A percentile compares a stretch with the other conserved stretches of the same genome.
Evolutionary conservation across 2,329 filamentous ascomycete species (phyloP).

Genomic region (Escovopsis weberi): DNA sequence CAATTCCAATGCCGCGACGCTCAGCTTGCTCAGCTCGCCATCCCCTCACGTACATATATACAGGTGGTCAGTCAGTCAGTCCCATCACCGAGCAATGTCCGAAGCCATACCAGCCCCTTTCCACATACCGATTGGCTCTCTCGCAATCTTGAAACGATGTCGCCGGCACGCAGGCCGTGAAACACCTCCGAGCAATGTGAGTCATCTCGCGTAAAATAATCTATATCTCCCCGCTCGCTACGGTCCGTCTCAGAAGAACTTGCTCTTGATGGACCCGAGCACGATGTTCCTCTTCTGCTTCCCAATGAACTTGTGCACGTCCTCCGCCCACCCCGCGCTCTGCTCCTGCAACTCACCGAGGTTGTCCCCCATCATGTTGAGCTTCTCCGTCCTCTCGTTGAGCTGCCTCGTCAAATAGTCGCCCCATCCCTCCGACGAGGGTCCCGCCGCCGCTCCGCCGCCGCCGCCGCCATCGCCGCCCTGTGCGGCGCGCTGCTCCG

Average conservation of each 20-base stretch:
- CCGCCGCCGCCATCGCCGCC: too few species aligned
- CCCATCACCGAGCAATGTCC: too few species aligned
- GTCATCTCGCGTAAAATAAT: neutral
- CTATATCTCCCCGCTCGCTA: neutral
- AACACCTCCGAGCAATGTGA: too few species aligned
- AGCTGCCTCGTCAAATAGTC: conserved; percentile 78
- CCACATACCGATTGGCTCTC: too few species aligned
- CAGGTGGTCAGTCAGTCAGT: too few species aligned
- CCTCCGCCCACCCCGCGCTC: conserved; percentile 71
- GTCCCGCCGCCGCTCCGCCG: conserved; percentile 14
- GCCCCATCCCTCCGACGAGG: conserved; percentile 47
- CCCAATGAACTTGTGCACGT: conserved; percentile 73
- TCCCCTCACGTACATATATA: too few species aligned
- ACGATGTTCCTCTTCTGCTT: conserved; percentile 80
- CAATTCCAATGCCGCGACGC: too few species aligned
- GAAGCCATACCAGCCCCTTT: too few species aligned
- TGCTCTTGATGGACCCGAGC: conserved; percentile 51
- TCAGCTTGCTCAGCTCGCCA: too few species aligned
- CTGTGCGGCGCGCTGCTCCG: conserved; percentile 50
- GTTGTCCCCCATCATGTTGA: conserved; percentile 68
- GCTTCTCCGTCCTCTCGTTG: conserved; percentile 78
- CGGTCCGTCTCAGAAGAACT: conserved; percentile 27
- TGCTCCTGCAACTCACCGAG: conserved; percentile 73
- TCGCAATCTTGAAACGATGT: too few species aligned
- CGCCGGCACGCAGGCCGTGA: too few species aligned